Conservation (phyloP, 129 eudicot genomes). For the Solidago caesia region DNA sequence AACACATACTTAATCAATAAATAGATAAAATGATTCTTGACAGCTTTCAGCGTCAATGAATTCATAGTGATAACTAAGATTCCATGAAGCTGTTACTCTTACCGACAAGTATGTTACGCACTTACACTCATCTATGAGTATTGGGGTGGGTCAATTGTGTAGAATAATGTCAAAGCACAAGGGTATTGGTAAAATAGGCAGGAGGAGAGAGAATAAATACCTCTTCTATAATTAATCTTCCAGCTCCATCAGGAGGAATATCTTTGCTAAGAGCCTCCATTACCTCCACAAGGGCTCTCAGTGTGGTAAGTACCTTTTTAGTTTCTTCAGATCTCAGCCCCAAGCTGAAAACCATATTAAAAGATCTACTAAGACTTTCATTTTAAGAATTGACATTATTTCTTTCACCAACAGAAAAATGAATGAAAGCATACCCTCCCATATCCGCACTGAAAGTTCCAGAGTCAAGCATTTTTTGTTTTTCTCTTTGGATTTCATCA, state of each 20-base stretch:
- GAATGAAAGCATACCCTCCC: slow-evolving; percentile 53
- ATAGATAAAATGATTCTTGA: not conserved
- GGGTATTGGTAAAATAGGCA: not conserved
- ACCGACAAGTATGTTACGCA: not conserved
- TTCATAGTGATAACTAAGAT: slow-evolving; percentile 2
- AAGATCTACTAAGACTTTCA: slow-evolving; percentile 1
- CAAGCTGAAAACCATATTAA: slow-evolving; percentile 48
- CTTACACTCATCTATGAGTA: slow-evolving; percentile 3
- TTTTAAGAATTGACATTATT: slow-evolving; percentile 18
- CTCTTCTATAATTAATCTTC: slow-evolving; percentile 69
- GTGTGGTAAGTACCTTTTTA: slow-evolving; percentile 72
- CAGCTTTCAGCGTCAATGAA: not conserved
- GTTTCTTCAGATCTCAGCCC: slow-evolving; percentile 59
- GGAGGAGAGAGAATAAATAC: slow-evolving; percentile 35
- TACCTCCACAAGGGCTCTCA: slow-evolving; percentile 94
- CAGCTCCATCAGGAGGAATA: slow-evolving; percentile 66
- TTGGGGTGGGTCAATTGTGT: not conserved
- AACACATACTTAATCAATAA: not conserved
- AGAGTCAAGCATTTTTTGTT: slow-evolving; percentile 77
- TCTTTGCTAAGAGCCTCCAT: slow-evolving; percentile 83
- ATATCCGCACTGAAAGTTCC: slow-evolving; percentile 73
- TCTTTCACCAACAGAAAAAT: slow-evolving; percentile 3
- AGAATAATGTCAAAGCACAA: not conserved
- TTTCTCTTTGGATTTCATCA: slow-evolving; percentile 79
- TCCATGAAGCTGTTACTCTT: not conserved